Conservation (phyloP, 2,329 filamentous ascomycete species). For the Didymellaceae sp. region DNA sequence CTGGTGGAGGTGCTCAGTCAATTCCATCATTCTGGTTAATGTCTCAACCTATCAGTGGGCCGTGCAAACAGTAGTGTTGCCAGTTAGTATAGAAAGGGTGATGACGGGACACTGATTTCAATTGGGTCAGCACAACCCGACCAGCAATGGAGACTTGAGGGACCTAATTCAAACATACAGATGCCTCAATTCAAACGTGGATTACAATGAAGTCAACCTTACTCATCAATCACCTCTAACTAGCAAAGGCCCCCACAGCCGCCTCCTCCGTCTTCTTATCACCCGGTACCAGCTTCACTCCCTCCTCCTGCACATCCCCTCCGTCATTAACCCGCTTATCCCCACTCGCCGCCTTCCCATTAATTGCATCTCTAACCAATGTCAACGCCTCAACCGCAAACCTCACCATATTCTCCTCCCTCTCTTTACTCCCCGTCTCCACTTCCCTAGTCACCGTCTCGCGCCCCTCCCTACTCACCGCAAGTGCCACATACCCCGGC, state of each 20-base stretch:
- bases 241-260: constrained; percentile 12
- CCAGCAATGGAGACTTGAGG: no score
- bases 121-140: no score
- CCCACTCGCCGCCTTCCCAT: constrained; percentile 32
- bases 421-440: constrained; percentile 61
- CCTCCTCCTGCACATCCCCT: constrained; percentile 4
- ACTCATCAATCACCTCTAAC: not conserved
- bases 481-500: constrained; percentile 69
- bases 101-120: no score
- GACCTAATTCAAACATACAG: no score
- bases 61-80: no score
- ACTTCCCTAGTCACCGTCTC: constrained; percentile 62
- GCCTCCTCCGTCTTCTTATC: constrained; percentile 4
- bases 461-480: constrained; percentile 59
- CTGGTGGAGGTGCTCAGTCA: no score
- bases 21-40: no score
- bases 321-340: not conserved
- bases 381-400: constrained; percentile 66
- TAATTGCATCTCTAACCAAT: constrained; percentile 64
- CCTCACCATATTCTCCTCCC: constrained; percentile 67
- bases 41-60: no score
- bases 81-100: no score
- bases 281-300: constrained; percentile 9
- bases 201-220: no score
- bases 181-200: no score